Evolutionary conservation across 768 basidiomycete species (phyloP), one percentile per base, ranked within the genome.

Genomic region (Auriscalpium orientale): DNA sequence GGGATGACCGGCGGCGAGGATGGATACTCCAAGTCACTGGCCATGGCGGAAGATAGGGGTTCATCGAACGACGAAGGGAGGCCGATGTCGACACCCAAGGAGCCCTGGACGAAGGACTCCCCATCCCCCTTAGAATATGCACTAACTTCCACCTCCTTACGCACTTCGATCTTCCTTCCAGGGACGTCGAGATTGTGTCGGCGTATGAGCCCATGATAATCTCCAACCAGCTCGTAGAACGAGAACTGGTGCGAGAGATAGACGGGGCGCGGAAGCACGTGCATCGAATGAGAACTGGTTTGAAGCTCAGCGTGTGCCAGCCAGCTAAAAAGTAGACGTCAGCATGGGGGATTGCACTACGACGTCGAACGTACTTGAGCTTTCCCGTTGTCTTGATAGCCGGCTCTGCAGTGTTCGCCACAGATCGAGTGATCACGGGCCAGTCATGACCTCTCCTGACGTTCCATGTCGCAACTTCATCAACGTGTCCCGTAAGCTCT

Each of bases 201-300:
- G 36, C 83, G 81, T 38, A 86, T 79, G n/a, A 89, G 79, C 0
- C 89, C 85, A 55, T 91, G 84, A 65, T 91, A 90, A 62, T 92
- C 85, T 59, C 86, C 82, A 12, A 82, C 82, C 0, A 92, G 77
- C 2, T 82, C 78, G 62, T 81, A 78, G 74, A 95, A 95, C 11
- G 84, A 76, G 66, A 95, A 91, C 58, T 95, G 91, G 61, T 91
- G 89, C 0, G 84, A 82, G 16, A 91, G 82, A 68, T 95, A 95
- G 34, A 97, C 77, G 0, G 89, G 77, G 0, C 84, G 79, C 2
- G 91, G 88, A 0, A 89, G 76, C 37, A 90, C 73, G 2, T 69
- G 73, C 0, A 77, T 72, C 1, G 83, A 81, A 4, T 71, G 74
- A 1, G 87, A 83, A 65, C 69, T 82, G 0, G 90, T 91, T 49